Evolutionary conservation across 768 basidiomycete species (phyloP).

Genomic region (Trametes meyenii): DNA sequence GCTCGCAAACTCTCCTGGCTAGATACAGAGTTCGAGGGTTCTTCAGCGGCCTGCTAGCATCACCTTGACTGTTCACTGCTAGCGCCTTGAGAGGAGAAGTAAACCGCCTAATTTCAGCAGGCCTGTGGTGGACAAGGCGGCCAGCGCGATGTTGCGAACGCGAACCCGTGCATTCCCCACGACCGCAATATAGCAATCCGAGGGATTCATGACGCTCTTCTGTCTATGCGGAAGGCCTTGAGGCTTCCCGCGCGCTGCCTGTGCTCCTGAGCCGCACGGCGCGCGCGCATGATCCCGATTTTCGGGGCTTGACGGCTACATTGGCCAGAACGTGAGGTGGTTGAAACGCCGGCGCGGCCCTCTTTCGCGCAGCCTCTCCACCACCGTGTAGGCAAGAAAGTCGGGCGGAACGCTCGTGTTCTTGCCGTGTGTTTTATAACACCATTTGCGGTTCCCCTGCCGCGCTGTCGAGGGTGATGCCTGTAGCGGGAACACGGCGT

Average conservation of each 20-base stretch:
- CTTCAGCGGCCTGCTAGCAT: slow-evolving; percentile 4
- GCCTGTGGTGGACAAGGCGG: neutral
- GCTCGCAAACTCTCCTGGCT: neutral
- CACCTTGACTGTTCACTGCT: neutral
- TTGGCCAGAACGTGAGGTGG: neutral
- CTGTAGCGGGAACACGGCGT: slow-evolving; percentile 2
- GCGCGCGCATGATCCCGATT: neutral
- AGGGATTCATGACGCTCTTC: neutral
- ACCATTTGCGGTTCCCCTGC: neutral
- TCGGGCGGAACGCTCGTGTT: slow-evolving; percentile 4
- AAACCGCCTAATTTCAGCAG: neutral
- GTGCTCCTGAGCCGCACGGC: neutral
- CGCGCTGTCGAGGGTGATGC: neutral
- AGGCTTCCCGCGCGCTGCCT: neutral
- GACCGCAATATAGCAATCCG: neutral
- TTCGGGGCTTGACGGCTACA: neutral
- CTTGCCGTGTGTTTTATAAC: neutral
- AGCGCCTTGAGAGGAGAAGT: slow-evolving; percentile 8
- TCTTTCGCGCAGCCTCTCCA: neutral
- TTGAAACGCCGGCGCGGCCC: neutral
- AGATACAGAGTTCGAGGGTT: slow-evolving; percentile 9
- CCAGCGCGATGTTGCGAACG: slow-evolving; percentile 4
- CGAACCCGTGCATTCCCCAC: slow-evolving; percentile 4
- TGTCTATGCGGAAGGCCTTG: neutral
- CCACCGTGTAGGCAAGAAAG: neutral